A percentile compares a stretch with the other conserved stretches of the same genome.
phyloP scores from a whole-genome alignment of 2,329 filamentous ascomycete species.

The Aspergillus versicolor region DNA sequence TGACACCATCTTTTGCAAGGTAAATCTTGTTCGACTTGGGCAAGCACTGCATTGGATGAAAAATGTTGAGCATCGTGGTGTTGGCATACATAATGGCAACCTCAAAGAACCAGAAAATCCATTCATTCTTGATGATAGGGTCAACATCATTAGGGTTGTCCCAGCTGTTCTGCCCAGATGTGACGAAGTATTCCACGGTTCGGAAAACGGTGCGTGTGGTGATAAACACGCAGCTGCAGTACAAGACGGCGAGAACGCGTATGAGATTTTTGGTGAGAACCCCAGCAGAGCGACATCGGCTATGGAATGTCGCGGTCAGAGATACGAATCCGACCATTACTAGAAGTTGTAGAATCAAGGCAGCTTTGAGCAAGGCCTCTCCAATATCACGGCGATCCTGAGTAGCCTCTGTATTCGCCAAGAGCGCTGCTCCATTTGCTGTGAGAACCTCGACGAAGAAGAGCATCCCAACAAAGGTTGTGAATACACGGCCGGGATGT shows the following conservation, averaged over 20 bases:
- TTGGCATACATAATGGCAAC: conserved; percentile 53
- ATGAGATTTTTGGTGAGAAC: conserved; percentile 47
- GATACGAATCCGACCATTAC: conserved; percentile 51
- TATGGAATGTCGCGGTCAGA: conserved; percentile 49
- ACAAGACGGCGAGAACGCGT: conserved; percentile 44
- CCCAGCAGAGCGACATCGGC: conserved; percentile 37
- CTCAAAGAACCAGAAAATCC: conserved; percentile 58
- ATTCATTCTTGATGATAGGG: conserved; percentile 44
- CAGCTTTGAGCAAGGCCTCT: conserved; percentile 48
- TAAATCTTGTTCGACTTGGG: conserved; percentile 53
- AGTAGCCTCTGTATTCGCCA: conserved; percentile 41
- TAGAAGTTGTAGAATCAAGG: conserved; percentile 51
- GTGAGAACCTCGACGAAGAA: conserved; percentile 49
- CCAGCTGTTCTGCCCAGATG: conserved; percentile 33
- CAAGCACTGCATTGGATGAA: conserved; percentile 51
- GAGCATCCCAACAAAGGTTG: conserved; percentile 56
- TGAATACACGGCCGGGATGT: conserved; percentile 59
- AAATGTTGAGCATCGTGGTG: conserved; percentile 52
- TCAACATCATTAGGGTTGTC: conserved; percentile 33
- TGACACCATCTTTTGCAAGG: conserved; percentile 52
- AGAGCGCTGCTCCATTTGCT: conserved; percentile 50
- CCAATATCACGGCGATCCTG: conserved; percentile 42
- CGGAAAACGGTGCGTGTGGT: conserved; percentile 48
- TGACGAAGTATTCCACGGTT: conserved; percentile 50
- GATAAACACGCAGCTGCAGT: conserved; percentile 47